Evolutionary conservation across 345 rosid genomes (phyloP).

Genomic region (Brassica incana): DNA sequence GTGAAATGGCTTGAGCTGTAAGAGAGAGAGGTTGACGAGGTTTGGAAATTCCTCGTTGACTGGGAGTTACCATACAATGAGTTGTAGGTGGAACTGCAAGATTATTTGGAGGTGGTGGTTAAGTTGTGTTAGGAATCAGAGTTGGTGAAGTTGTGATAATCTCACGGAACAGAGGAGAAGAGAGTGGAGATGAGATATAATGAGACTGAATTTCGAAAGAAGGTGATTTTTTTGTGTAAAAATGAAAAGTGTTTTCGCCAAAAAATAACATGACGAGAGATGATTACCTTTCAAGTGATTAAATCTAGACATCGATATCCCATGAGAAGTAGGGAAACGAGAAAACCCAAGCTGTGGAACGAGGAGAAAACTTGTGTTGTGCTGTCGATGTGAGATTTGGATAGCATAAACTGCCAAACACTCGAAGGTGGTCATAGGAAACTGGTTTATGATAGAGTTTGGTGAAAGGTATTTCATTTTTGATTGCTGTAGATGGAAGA

Average conservation of each 20-base stretch:
- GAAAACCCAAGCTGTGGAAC: background rate
- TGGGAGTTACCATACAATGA: background rate
- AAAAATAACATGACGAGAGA: background rate
- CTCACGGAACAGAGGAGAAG: background rate
- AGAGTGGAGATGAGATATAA: background rate
- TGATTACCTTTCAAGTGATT: background rate
- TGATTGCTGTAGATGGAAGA: background rate
- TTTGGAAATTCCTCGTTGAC: background rate
- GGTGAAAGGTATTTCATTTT: background rate
- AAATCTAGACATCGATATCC: background rate
- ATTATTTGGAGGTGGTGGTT: background rate
- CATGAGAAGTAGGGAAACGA: background rate
- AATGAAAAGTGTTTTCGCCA: background rate
- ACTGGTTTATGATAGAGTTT: background rate
- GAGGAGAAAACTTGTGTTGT: background rate
- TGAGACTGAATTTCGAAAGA: background rate
- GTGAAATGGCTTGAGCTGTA: no score
- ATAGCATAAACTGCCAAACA: background rate
- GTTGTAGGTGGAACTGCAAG: background rate
- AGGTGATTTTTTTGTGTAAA: background rate
- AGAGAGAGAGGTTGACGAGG: background rate
- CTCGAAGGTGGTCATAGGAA: background rate
- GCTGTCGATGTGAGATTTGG: background rate
- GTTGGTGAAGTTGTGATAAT: background rate
- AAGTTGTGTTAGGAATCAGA: background rate